Conservation (phyloP, 805 yeast species). For the Wickerhamiella bombiphila region DNA sequence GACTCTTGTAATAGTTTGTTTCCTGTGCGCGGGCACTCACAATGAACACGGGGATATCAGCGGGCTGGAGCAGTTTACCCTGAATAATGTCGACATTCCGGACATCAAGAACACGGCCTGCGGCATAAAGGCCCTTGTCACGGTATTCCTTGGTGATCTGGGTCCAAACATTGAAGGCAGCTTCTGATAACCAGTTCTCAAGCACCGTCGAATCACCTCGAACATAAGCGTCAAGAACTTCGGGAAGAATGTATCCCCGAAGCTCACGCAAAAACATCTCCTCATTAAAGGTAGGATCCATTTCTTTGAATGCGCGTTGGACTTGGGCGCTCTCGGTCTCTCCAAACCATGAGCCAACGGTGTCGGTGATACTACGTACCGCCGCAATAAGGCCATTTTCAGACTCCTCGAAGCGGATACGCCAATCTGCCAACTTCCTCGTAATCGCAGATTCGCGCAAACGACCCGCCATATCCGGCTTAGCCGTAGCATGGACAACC, state of each 20-base stretch:
- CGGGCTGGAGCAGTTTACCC: slow-evolving; percentile 77
- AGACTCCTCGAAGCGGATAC: slow-evolving; percentile 63
- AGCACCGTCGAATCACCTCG: slow-evolving; percentile 75
- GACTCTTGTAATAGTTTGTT: slow-evolving; percentile 72
- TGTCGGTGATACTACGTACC: slow-evolving; percentile 64
- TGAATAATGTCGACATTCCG: slow-evolving; percentile 88
- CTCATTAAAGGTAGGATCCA: slow-evolving; percentile 78
- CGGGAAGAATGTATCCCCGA: slow-evolving; percentile 89
- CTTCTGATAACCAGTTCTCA: slow-evolving; percentile 89
- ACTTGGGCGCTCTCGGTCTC: slow-evolving; percentile 96
- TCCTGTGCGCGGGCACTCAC: slow-evolving; percentile 96
- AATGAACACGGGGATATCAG: slow-evolving; percentile 82
- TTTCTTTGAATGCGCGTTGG: slow-evolving; percentile 64
- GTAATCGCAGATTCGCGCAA: slow-evolving; percentile 47
- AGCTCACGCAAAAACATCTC: slow-evolving; percentile 69
- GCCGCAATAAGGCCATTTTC: slow-evolving; percentile 81
- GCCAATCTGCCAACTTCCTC: slow-evolving; percentile 42
- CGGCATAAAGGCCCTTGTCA: slow-evolving; percentile 83
- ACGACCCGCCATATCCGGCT: slow-evolving; percentile 55
- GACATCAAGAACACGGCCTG: slow-evolving; percentile 81
- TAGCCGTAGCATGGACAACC: slow-evolving; percentile 67
- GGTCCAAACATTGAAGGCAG: slow-evolving; percentile 87
- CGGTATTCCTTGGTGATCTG: slow-evolving; percentile 85
- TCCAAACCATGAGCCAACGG: slow-evolving; percentile 76
- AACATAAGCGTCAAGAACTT: slow-evolving; percentile 85